Percentiles rank a stretch among this genome's conserved stretches.
phyloP scores from a whole-genome alignment of 192 early-diverging fungal species.

The Coemansia furcata region DNA sequence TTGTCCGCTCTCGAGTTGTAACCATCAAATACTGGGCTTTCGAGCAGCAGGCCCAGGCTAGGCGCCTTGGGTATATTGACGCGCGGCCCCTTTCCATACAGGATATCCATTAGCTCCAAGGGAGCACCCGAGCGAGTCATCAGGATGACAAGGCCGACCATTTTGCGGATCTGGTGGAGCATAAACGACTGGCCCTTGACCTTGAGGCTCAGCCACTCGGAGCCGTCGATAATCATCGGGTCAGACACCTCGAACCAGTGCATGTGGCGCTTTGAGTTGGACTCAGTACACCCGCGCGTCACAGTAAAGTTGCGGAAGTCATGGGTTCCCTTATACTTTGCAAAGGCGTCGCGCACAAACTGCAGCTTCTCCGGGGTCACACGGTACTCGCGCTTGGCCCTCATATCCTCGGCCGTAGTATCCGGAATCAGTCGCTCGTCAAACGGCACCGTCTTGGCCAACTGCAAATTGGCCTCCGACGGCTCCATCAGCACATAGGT shows the following conservation, averaged over 20 bases:
- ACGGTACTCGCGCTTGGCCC: slow-evolving; percentile 62
- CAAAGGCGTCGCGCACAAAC: slow-evolving; percentile 65
- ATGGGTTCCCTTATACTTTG: slow-evolving; percentile 77
- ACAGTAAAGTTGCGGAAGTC: slow-evolving; percentile 97
- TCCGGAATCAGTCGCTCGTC: slow-evolving; percentile 35
- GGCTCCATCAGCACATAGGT: slow-evolving; percentile 76
- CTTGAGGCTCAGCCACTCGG: slow-evolving; percentile 91
- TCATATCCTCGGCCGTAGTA: slow-evolving; percentile 59
- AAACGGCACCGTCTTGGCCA: slow-evolving; percentile 31
- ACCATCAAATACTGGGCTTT: slow-evolving; percentile 67
- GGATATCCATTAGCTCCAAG: slow-evolving; percentile 59
- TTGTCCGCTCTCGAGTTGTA: slow-evolving; percentile 57
- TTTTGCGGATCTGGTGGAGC: slow-evolving; percentile 99
- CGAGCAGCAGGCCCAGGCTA: slow-evolving; percentile 83
- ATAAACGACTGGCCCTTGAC: slow-evolving; percentile 97
- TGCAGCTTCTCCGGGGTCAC: slow-evolving; percentile 61
- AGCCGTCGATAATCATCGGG: slow-evolving; percentile 63
- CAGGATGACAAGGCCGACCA: slow-evolving; percentile 91
- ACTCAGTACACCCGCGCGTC: slow-evolving; percentile 71
- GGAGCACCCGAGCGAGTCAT: slow-evolving; percentile 75
- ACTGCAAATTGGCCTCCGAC: slow-evolving; percentile 38
- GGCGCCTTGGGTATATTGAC: slow-evolving; percentile 98
- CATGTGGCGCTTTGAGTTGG: slow-evolving; percentile 79
- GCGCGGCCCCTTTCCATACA: slow-evolving; percentile 60
- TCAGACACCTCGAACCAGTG: slow-evolving; percentile 74